Conservation (phyloP, 2,329 filamentous ascomycete species). For the Fusarium coffeatum region DNA sequence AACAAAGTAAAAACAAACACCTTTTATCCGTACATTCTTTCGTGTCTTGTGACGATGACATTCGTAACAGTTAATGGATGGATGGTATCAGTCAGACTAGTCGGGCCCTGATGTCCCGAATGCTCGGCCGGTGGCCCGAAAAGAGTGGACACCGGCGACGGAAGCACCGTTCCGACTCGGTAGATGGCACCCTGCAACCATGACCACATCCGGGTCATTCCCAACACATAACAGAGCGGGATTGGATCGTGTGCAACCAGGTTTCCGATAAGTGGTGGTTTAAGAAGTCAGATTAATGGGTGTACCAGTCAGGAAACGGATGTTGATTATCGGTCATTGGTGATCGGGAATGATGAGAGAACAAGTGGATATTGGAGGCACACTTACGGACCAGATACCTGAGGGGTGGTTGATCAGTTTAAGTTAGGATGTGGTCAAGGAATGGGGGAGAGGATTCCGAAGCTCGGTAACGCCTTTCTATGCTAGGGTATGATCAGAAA, state of each 20-base stretch:
- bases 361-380: slow-evolving; percentile 20
- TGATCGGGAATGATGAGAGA: slow-evolving; percentile 1
- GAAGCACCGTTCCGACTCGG: slow-evolving; percentile 35
- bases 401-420: slow-evolving; percentile 23
- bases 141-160: slow-evolving; percentile 30
- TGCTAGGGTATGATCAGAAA: slow-evolving; percentile 3
- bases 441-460: slow-evolving; percentile 6
- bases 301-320: slow-evolving; percentile 2
- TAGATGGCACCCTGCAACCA: slow-evolving; percentile 3
- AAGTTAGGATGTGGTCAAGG: neutral
- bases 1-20: neutral
- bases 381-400: neutral
- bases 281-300: neutral
- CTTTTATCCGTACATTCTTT: neutral
- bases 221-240: neutral
- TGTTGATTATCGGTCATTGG: neutral
- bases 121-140: slow-evolving; percentile 7
- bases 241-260: neutral
- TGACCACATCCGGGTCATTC: neutral
- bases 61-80: neutral
- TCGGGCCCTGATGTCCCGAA: slow-evolving; percentile 4
- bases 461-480: slow-evolving; percentile 1
- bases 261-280: neutral
- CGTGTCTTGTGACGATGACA: neutral
- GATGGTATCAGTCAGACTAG: neutral